Conservation (phyloP, 805 yeast genomes). For the Ogataea chonburiensis region DNA sequence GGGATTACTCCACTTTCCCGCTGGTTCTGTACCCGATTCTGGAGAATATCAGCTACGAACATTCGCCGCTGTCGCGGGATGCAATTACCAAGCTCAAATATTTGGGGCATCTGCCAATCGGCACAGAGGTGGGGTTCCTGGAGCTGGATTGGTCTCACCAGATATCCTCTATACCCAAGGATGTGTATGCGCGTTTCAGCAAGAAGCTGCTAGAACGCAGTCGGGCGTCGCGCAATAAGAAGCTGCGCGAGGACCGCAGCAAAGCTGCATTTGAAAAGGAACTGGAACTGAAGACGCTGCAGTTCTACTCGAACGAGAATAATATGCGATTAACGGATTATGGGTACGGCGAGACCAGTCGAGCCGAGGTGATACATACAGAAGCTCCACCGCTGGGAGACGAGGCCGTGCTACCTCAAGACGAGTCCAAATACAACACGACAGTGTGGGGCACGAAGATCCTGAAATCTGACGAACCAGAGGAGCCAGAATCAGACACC, state of each 20-base stretch:
- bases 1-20: conserved; percentile 67
- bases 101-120: conserved; percentile 77
- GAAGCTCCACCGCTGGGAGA: conserved; percentile 19
- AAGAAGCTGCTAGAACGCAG: conserved; percentile 59
- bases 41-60: conserved; percentile 69
- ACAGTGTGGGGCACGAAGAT: conserved; percentile 81
- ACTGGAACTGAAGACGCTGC: conserved; percentile 55
- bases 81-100: conserved; percentile 64
- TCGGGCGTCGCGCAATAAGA: conserved; percentile 45
- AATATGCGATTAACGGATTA: conserved; percentile 36
- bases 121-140: conserved; percentile 77
- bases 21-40: conserved; percentile 55
- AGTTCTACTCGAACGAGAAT: conserved; percentile 62
- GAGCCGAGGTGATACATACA: conserved; percentile 23
- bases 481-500: conserved; percentile 45
- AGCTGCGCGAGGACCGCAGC: conserved; percentile 60
- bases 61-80: conserved; percentile 50
- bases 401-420: conserved; percentile 8
- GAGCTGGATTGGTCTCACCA: conserved; percentile 75
- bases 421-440: conserved; percentile 27
- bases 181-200: conserved; percentile 45
- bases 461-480: conserved; percentile 39
- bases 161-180: conserved; percentile 37
- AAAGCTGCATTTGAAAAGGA: conserved; percentile 53
- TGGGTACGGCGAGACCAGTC: conserved; percentile 36